Conservation (phyloP, 23 red algal genomes). For the Pyropia haitanensis region DNA sequence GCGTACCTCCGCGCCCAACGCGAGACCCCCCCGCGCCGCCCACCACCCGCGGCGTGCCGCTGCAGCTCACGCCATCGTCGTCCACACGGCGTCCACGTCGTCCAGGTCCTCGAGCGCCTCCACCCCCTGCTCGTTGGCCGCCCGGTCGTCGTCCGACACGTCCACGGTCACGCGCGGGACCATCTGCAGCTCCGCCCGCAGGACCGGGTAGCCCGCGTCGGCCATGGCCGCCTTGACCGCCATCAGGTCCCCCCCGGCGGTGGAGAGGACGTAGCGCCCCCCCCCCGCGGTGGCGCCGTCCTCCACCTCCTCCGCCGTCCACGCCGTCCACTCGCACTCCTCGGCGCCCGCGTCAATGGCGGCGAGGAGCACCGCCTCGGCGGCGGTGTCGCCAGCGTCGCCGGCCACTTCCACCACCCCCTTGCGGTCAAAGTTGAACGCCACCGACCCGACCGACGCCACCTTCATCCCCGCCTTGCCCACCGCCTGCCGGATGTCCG, state of each 20-base stretch:
- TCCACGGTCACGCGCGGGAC: slow-evolving; percentile 28
- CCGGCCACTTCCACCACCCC: slow-evolving; percentile 36
- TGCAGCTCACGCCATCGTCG: slow-evolving; percentile 1
- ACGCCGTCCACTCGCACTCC: slow-evolving; percentile 23
- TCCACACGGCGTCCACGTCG: slow-evolving; percentile 67
- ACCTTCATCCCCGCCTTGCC: slow-evolving; percentile 69
- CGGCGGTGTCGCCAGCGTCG: slow-evolving; percentile 8
- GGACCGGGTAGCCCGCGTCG: slow-evolving; percentile 17
- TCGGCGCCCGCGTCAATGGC: slow-evolving; percentile 61
- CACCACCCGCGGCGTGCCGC: no score
- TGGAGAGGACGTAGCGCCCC: slow-evolving; percentile 14
- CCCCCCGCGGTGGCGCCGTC: slow-evolving; percentile 1
- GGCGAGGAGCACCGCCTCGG: slow-evolving; percentile 42
- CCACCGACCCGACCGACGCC: slow-evolving; percentile 64
- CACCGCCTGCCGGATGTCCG: slow-evolving; percentile 60
- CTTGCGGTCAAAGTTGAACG: slow-evolving; percentile 75
- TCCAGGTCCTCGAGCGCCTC: slow-evolving; percentile 70
- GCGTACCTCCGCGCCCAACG: no score
- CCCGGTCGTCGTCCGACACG: slow-evolving; percentile 29
- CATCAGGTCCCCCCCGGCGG: slow-evolving; percentile 10
- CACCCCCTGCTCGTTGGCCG: slow-evolving; percentile 29
- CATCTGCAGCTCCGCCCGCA: slow-evolving; percentile 36
- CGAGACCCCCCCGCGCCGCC: no score
- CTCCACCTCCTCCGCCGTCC: slow-evolving; percentile 11
- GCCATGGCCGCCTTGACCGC: slow-evolving; percentile 5